Percentiles rank a stretch among this genome's conserved stretches.
phyloP scores from a whole-genome alignment of 2,329 filamentous ascomycete genomes.

The Ramularia endophylla region DNA sequence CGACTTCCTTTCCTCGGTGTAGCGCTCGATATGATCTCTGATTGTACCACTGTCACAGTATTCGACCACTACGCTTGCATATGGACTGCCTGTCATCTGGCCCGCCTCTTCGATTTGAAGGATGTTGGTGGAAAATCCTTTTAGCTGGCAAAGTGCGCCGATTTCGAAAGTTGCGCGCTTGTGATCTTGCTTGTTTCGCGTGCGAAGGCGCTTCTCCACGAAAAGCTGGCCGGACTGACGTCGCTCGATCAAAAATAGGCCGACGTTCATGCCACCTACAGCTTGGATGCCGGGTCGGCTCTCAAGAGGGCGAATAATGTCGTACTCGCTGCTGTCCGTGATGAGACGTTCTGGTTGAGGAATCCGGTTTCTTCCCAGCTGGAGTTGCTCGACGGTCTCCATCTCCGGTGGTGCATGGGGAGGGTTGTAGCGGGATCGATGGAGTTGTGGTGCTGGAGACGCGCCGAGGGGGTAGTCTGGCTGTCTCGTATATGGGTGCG shows the following conservation, averaged over 20 bases:
- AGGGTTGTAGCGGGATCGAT: too few relatives aligned
- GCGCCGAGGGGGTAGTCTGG: too few relatives aligned
- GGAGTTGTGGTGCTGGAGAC: too few relatives aligned
- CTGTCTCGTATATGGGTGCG: too few relatives aligned
- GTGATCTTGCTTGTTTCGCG: background rate
- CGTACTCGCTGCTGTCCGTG: conserved; percentile 4
- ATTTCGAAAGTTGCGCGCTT: conserved; percentile 9
- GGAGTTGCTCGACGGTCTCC: too few relatives aligned
- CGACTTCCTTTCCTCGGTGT: background rate
- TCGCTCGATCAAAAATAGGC: conserved; percentile 10
- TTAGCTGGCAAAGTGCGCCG: conserved; percentile 12
- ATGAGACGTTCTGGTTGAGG: background rate
- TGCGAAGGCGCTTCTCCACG: conserved; percentile 12
- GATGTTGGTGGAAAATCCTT: conserved; percentile 6
- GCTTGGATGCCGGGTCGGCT: background rate
- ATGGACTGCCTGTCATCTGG: background rate
- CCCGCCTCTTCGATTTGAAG: conserved; percentile 12
- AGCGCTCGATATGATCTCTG: conserved; percentile 13
- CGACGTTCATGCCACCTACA: conserved; percentile 7
- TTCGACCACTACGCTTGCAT: conserved; percentile 14
- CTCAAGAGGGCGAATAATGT: conserved; percentile 6
- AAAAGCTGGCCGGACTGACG: conserved; percentile 5
- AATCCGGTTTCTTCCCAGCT: too few relatives aligned
- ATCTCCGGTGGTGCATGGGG: too few relatives aligned
- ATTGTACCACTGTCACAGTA: conserved; percentile 17